These are phyloP conservation scores for Pochonia chlamydosporia DNA, from an alignment of 2,329 filamentous ascomycete genomes.

Conservation along the genomic window DNA sequence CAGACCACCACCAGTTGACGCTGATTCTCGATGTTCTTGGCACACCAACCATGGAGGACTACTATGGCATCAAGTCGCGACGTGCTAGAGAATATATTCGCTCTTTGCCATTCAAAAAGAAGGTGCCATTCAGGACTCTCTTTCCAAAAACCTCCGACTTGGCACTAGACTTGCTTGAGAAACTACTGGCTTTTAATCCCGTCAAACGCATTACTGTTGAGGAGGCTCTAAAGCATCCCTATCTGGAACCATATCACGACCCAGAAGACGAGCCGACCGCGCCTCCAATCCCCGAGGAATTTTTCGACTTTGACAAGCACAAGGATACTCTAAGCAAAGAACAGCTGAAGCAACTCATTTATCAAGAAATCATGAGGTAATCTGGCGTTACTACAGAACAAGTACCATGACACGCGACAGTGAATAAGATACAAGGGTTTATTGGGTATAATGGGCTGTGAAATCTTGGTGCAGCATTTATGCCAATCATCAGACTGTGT, in stretches of 20 bases:
- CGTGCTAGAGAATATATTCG: conserved; percentile 97
- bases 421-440: background rate
- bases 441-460: background rate
- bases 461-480: background rate
- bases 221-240: conserved; percentile 94
- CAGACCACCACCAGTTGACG: conserved; percentile 96
- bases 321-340: conserved; percentile 99
- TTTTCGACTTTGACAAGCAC: conserved; percentile 99
- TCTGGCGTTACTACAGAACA: conserved; percentile 1
- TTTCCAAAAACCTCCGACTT: conserved; percentile 99
- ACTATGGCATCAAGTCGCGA: conserved; percentile 98
- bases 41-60: conserved; percentile 99
- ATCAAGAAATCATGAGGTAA: conserved; percentile 83
- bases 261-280: conserved; percentile 97
- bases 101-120: conserved; percentile 98
- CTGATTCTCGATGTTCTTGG: conserved; percentile 95
- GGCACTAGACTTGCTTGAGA: conserved; percentile 89
- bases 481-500: background rate
- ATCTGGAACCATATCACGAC: conserved; percentile 97
- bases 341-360: conserved; percentile 95
- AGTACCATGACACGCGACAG: background rate
- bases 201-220: conserved; percentile 98
- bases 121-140: conserved; percentile 93
- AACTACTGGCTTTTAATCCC: conserved; percentile 94
- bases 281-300: conserved; percentile 93